Percentiles rank a stretch among this genome's conserved stretches.
These are phyloP conservation scores for Hirschfeldia incana DNA, from an alignment of 345 rosid species.

Conservation along the genomic window DNA sequence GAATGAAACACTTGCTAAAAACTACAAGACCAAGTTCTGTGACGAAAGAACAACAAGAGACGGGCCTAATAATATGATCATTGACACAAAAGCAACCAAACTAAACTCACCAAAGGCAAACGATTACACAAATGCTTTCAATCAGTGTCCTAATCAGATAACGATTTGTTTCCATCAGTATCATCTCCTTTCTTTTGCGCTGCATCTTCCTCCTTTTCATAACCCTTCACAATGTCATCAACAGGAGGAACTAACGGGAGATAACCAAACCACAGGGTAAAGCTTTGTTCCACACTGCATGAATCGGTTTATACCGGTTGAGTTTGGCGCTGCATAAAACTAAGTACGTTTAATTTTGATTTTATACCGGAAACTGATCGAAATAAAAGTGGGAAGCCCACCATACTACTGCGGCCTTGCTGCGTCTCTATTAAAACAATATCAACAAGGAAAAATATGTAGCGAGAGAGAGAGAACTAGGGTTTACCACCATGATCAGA, in stretches of 20 bases:
- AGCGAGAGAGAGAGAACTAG: neutral
- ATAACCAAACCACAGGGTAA: slow-evolving; percentile 47
- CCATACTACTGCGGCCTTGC: neutral
- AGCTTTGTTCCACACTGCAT: neutral
- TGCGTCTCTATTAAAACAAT: too few species aligned
- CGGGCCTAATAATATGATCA: slow-evolving; percentile 27
- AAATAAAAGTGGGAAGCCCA: neutral
- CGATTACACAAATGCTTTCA: slow-evolving; percentile 9
- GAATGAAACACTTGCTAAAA: neutral
- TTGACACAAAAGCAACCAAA: slow-evolving; percentile 28
- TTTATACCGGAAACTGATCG: too few species aligned
- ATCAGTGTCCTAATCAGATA: slow-evolving; percentile 56
- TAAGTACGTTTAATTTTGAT: neutral
- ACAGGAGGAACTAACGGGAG: slow-evolving; percentile 77
- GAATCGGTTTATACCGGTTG: too few species aligned
- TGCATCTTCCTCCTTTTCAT: slow-evolving; percentile 44
- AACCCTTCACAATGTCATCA: slow-evolving; percentile 61
- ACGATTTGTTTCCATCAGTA: slow-evolving; percentile 17
- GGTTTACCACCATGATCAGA: neutral
- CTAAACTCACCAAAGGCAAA: slow-evolving; percentile 8
- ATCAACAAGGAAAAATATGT: neutral
- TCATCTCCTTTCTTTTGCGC: slow-evolving; percentile 37
- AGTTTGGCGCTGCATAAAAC: too few species aligned
- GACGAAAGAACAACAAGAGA: neutral
- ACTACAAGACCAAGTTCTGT: neutral